Conservation (phyloP, 306 rosid species). For the Corylus americana region DNA sequence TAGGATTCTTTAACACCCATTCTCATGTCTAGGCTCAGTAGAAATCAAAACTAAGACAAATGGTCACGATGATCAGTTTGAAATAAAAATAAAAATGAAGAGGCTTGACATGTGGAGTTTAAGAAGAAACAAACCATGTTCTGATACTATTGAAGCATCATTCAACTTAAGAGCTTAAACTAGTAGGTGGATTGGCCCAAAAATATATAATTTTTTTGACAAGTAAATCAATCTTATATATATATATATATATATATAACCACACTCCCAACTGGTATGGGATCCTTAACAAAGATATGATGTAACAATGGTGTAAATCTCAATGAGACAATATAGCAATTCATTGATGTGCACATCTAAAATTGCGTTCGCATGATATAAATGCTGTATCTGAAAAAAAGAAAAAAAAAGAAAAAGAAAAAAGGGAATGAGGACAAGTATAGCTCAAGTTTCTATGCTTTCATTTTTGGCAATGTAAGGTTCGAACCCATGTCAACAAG, state of each 20-base stretch:
- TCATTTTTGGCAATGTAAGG: neutral
- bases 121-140: too few relatives aligned
- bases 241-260: neutral
- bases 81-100: too few relatives aligned
- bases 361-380: neutral
- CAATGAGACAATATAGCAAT: neutral
- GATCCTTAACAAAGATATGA: neutral
- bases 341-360: neutral
- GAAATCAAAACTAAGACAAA: neutral
- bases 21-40: neutral
- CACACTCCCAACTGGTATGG: neutral
- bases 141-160: too few relatives aligned
- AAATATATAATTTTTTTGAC: too few relatives aligned
- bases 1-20: neutral
- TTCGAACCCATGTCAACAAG: neutral
- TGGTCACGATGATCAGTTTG: too few relatives aligned
- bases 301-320: neutral
- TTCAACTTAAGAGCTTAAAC: neutral
- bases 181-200: neutral
- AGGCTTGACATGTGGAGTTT: too few relatives aligned
- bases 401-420: too few relatives aligned
- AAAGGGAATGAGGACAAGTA: neutral
- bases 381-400: too few relatives aligned
- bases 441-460: neutral
- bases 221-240: too few relatives aligned